Percentiles rank a stretch among this genome's conserved stretches.
Conservation (phyloP, 2,329 filamentous ascomycete species). For the Fusarium anthophilum region DNA sequence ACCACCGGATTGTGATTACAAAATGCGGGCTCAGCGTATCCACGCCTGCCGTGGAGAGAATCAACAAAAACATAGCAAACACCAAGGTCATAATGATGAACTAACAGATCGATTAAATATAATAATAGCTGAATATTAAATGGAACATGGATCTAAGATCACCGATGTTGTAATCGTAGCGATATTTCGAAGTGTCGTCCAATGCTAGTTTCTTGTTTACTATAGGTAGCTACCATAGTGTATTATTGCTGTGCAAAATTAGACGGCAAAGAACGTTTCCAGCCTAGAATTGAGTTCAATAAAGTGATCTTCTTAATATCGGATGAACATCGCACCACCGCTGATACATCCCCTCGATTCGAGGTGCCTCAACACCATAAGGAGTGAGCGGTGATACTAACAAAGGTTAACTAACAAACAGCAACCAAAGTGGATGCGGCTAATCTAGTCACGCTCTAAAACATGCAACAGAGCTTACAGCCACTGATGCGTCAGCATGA, state of each 20-base stretch:
- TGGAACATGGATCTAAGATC: rapidly evolving
- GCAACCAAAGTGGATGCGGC: not conserved
- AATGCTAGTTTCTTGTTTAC: not conserved
- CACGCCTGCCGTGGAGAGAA: not conserved
- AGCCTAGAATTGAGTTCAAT: not conserved
- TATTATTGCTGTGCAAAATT: not conserved
- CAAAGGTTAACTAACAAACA: not conserved
- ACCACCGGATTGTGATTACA: not conserved
- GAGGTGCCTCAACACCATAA: conserved; percentile 3
- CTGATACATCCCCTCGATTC: not conserved
- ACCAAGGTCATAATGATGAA: not conserved
- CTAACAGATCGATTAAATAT: rapidly evolving
- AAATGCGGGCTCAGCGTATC: not conserved
- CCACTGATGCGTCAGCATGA: conserved; percentile 4
- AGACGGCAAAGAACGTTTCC: not conserved
- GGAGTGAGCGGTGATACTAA: not conserved
- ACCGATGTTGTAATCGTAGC: not conserved
- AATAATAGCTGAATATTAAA: too few relatives aligned
- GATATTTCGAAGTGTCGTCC: not conserved
- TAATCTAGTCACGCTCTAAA: not conserved
- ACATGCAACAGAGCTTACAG: conserved; percentile 7
- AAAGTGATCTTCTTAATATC: not conserved
- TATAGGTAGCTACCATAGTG: not conserved
- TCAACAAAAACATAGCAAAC: not conserved
- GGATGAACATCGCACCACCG: too few relatives aligned